Evolutionary conservation across 2,329 filamentous ascomycete species (phyloP), one percentile per base, ranked within the genome.

Genomic region (Trichoderma sp.): DNA sequence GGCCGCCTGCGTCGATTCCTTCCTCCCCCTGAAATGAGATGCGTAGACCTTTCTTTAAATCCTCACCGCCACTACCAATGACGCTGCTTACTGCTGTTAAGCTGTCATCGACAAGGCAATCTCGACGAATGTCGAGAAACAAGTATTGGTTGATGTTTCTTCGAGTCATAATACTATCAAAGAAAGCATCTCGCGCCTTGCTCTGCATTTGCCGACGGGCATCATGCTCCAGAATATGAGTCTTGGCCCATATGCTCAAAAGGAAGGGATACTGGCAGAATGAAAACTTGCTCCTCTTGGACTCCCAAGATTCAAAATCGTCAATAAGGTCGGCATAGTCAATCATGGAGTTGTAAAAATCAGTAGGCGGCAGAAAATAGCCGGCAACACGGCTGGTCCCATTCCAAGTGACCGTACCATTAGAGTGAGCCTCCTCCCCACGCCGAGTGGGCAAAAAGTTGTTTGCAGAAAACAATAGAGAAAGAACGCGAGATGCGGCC

Each of bases 181-280:
- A 96, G 78, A 97, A 97, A 2, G 94, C 93, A 76, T 97, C 92
- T 61, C 94, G 87, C 11, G 94, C 94, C 78, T 93, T 95, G 72
- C 88, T 89, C 75, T 93, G 90, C 94, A 97, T 97, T 79, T 97
- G 93, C 8, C 94, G 88, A 71, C 90, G 88, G 8, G 93, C 92
- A 79, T 97, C 94, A 75, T 96, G 88, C 76, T 97, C 93, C 74
- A 97, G 84, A 58, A 97, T 95, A 72, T 91, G 91, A 70, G 96
- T 97, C 79, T 97, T 97, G 33, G 94, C 91, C 83, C 93, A 94
- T 72, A 97, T 94, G 71, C 93, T 97, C 52, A 97, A 84, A 73
- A 97, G 90, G 75, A 97, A 96, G 0, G 94, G 93, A 75, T 96
- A 97, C 77, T 97, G 93, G 77, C 94, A 97, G 76, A 97, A 97